Evolutionary conservation across 1,284 basidiomycete species (phyloP), one percentile per base, ranked within the genome.

Genomic region (Acaromyces ingoldii): DNA sequence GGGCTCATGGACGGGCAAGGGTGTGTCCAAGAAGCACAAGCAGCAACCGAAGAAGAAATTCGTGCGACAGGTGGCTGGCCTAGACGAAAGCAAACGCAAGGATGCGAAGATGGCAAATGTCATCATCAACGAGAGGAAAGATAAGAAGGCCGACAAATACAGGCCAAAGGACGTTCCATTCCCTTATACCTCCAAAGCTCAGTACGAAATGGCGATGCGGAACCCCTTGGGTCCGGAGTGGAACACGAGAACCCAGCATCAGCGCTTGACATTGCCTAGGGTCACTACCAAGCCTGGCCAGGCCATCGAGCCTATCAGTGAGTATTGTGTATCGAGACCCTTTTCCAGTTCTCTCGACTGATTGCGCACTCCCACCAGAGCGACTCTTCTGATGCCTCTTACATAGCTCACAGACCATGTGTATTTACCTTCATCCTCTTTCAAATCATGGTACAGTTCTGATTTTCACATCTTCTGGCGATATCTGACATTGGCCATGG

Each of bases 1-100:
- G 93, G 93, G 93, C 33, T 80, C 86, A 22, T 97, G 93, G 93
- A 88, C 86, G 13, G 95, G 93, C 34, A 78, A 81, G 45, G 91
- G 91, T 29, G 75, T 77, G 19, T 78, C 77, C 58, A 77, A 76
- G 46, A 68, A 67, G 33, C 53, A 74, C 36, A 47, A 45, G 33
- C 51, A 36, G 22, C 19, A 53, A 2, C 36, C 50, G 30, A 43
- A 53, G 17, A 46, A 33, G 2, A 13, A n/a, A 6, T 36, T 51
- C 47, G 30, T 37, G 9, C 30, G 28, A 13, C 15, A 25, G 6
- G 53, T 57, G 10, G 22, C 55, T 4, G 92, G 93, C 6, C 79
- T 96, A 50, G 85, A 86, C 57, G 85, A 87, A 0, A 79, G 79
- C 4, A 78, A 84, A 46, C 87, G 95, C 43, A 86, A 87, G 40